These are phyloP conservation scores for Bjerkandera adusta DNA, from an alignment of 1,284 basidiomycete species.

Conservation along the genomic window DNA sequence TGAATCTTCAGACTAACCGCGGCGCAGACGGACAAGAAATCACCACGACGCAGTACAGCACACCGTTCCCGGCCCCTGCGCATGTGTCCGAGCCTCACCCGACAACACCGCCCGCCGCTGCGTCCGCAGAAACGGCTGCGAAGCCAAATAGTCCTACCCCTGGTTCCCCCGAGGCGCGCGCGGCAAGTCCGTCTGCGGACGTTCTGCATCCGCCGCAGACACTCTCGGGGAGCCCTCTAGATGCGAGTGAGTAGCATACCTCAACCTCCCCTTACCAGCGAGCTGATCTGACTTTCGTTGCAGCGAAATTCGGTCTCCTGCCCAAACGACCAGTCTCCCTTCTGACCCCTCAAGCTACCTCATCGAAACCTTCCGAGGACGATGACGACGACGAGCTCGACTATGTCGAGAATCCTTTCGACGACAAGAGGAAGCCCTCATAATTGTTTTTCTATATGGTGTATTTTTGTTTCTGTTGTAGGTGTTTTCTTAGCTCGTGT, in stretches of 20 bases:
- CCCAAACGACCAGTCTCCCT: conserved; percentile 74
- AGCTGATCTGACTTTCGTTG: background rate
- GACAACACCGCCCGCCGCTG: background rate
- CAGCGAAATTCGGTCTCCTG: conserved; percentile 66
- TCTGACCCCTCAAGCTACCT: conserved; percentile 37
- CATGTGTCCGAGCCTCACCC: background rate
- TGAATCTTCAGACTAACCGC: background rate
- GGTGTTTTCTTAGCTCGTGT: too few species aligned
- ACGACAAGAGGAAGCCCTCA: conserved; percentile 43
- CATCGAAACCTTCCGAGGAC: conserved; percentile 27
- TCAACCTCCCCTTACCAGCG: background rate
- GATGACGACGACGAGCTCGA: conserved; percentile 55
- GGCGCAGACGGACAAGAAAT: background rate
- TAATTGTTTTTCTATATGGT: too few species aligned
- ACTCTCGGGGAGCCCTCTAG: conserved; percentile 28
- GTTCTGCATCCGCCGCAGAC: conserved; percentile 27
- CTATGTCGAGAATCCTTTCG: conserved; percentile 69
- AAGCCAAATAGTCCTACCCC: conserved; percentile 15
- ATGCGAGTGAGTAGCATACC: conserved; percentile 26
- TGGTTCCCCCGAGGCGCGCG: too few species aligned
- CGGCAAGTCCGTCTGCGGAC: conserved; percentile 23
- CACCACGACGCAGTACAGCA: background rate
- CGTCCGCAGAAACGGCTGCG: conserved; percentile 3
- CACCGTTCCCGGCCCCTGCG: background rate
- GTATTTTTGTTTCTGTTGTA: too few species aligned